Evolutionary conservation across 139 green algal species (phyloP).

Genomic region (Dunaliella sp.): DNA sequence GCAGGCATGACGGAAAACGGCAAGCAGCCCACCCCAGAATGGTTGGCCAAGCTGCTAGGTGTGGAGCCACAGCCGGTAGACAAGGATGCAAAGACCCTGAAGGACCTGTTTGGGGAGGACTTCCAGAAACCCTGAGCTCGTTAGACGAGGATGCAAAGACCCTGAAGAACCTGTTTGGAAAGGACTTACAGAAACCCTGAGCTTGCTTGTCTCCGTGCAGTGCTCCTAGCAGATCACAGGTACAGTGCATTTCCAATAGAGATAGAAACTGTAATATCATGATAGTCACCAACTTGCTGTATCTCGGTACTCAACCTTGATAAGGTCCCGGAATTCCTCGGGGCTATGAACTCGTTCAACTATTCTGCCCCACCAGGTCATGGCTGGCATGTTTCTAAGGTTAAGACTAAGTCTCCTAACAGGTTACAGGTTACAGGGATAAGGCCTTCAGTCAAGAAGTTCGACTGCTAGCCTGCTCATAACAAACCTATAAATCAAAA

Average conservation of each 20-base stretch:
- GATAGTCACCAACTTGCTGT: background rate
- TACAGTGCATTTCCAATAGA: background rate
- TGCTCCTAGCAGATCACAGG: too few species aligned
- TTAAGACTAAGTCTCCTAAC: too few species aligned
- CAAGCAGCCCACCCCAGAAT: conserved; percentile 58
- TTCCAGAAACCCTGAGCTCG: background rate
- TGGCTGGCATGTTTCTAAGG: too few species aligned
- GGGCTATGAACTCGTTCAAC: too few species aligned
- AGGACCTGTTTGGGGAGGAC: conserved; percentile 14
- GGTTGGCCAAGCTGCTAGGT: conserved; percentile 57
- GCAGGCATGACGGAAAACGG: conserved; percentile 33
- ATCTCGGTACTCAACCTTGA: background rate
- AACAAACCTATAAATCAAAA: too few species aligned
- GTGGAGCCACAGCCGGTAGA: conserved; percentile 20
- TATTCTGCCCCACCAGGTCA: too few species aligned
- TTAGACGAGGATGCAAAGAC: background rate
- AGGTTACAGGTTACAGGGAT: too few species aligned
- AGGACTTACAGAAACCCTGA: too few species aligned
- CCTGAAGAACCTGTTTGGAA: background rate
- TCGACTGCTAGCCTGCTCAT: too few species aligned
- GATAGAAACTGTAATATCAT: background rate
- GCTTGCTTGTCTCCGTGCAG: too few species aligned
- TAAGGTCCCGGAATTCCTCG: background rate
- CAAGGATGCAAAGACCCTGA: conserved; percentile 14
- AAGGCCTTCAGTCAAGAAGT: too few species aligned